Base-by-base conservation (phyloP, 495 filamentous ascomycete species). In the Xylaria acuta region DNA sequence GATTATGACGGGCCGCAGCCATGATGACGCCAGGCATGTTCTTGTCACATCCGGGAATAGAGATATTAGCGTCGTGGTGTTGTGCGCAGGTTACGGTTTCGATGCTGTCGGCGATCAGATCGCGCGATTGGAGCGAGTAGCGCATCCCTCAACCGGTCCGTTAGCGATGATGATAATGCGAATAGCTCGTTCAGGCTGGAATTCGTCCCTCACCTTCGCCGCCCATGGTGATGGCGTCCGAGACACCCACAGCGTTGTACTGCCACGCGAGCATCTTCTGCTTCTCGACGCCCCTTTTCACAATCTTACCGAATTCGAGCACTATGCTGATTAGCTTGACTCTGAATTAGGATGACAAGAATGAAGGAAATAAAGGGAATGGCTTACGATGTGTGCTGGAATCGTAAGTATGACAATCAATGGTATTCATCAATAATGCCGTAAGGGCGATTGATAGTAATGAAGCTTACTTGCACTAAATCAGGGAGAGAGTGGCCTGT, bases 11-110 rank as follows among this genome's bases (percentile, higher is more conserved):
- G 16, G 94, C 94, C 81, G 87, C 87, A 0, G 86, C 87, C 84
- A 89, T 89, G 54, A 89, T 75, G 3, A 88, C 85, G 70, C 96
- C 96, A 1, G 96, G 96, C 96, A 99, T 99, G 76, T 99, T 99
- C 86, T 99, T 99, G 81, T 99, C 96, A 78, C 96, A 99, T 12
- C 96, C 96, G 1, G 96, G 94, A 73, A 99, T 95, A 32, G 93
- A 89, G 75, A 99, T 95, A 78, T 94, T 97, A 67, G 96, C 96
- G 75, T 99, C 96, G 80, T 99, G 94, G 66, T 90, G 91, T 79
- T 93, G 91, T 8, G 92, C 92, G 75, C 93, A 96, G 1, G 94
- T 97, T 5, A 97, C 92, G 1, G 93, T 94, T 80, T 99, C 95
- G 72, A 99, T 93, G 75, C 90, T 93, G 80, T 99, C 96, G 69